Evolutionary conservation across 2,329 filamentous ascomycete species (phyloP), one percentile per base, ranked within the genome.

Genomic region (Monilinia polystroma): DNA sequence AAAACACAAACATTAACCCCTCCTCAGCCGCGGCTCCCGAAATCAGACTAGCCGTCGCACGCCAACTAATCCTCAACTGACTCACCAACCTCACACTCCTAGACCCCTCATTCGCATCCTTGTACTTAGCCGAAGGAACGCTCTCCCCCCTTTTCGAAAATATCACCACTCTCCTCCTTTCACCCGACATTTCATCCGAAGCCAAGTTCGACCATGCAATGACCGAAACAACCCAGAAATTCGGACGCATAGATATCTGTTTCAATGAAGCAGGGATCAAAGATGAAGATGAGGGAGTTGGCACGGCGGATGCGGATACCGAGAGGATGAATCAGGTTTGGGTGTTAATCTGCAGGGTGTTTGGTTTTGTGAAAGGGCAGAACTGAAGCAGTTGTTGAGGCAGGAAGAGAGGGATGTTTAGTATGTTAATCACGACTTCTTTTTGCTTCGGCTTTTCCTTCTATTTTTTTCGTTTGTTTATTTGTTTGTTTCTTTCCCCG

Each of bases 201-300:
- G n/a, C 51, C 3, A 68, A 68, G 26, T 58, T 74, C 23, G 66
- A 73, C 6, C 51, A 23, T 4, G 72, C 72, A 4, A 66, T 73
- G 2, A n/a, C 47, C 8, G 35, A 67, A n/a, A 79, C 81, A 14
- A 74, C 85, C n/a, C 71, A 77, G n/a, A 77, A 77, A 43, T 83
- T 83, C 63, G 84, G 84, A 5, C 80, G 80, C 63, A 79, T 86
- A 11, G 82, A 85, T 70, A 81, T 83, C 5, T 83, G 83, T 29
- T 83, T 82, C 10, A 85, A 87, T 63, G 78, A 84, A 3, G 85
- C 85, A 0, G 73, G 73, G 0, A 68, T 74, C 23, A 11, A 14
- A 0, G 68, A 67, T 4, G 12, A 14, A 0, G 68, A 67, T 4
- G 12, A 20, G 2, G 29, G 7, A 12, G 73, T 72, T 1, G 71